A percentile compares a stretch with the other conserved stretches of the same genome.
Conservation (phyloP, 2,329 filamentous ascomycete species). For the Aureobasidium sp. region DNA sequence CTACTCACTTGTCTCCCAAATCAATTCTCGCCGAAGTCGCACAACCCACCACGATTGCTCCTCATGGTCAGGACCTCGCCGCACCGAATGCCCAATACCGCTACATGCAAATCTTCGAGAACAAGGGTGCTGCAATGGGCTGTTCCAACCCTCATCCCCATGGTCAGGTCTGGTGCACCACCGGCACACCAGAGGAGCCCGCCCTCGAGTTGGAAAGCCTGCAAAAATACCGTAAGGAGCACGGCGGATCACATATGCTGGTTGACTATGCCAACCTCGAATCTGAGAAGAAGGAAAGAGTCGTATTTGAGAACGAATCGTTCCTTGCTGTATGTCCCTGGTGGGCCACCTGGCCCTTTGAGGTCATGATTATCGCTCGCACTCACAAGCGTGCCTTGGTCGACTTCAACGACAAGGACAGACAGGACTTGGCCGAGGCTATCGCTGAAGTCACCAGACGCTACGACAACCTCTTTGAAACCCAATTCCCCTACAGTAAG, state of each 20-base stretch:
- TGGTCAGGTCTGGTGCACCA: constrained; percentile 94
- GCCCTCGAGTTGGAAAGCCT: constrained; percentile 69
- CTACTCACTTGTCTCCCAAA: constrained; percentile 64
- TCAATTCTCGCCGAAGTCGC: constrained; percentile 52
- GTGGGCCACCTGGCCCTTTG: constrained; percentile 98
- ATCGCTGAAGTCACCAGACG: constrained; percentile 81
- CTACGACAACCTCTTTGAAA: constrained; percentile 97
- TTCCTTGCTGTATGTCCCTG: constrained; percentile 90
- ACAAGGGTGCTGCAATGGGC: constrained; percentile 96
- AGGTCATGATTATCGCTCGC: constrained; percentile 82
- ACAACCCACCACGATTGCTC: constrained; percentile 37
- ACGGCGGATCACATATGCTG: constrained; percentile 67
- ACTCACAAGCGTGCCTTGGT: constrained; percentile 76
- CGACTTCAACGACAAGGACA: constrained; percentile 67
- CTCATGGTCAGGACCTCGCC: constrained; percentile 34
- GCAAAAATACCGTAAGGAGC: constrained; percentile 64
- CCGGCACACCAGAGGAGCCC: constrained; percentile 82
- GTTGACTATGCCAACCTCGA: constrained; percentile 84
- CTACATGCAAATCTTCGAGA: constrained; percentile 99
- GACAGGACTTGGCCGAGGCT: constrained; percentile 66
- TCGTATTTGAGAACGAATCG: constrained; percentile 77
- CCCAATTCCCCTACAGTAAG: constrained; percentile 87
- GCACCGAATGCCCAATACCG: constrained; percentile 68
- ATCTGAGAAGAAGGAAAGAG: constrained; percentile 68
- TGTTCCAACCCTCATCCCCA: constrained; percentile 98